Base-by-base conservation (phyloP, 2,329 filamentous ascomycete genomes). In the Penicillium brevicompactum region DNA sequence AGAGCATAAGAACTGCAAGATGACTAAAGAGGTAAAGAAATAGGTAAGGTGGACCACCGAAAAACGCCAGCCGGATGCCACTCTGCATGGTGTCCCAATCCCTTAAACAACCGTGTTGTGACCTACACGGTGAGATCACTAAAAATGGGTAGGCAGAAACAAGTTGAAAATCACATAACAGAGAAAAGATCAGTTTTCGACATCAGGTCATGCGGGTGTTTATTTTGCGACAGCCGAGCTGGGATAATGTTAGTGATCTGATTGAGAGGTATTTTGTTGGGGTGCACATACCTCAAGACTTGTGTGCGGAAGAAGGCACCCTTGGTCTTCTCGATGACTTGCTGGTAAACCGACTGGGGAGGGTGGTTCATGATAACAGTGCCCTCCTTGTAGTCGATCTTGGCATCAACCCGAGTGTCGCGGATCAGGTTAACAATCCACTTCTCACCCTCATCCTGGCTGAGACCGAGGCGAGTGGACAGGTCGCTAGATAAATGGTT, bases 391-490 rank as follows among this genome's bases (percentile, higher is more conserved):
- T 96, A 97, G 80, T 99, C 94, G 74, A 97, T 97, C 86, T 99
- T 99, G 70, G 94, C 94, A 73, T 99, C 94, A 61, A 99, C 90
- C 60, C 92, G 86, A 22, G 94, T 99, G 79, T 99, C 94, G 62
- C 94, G 89, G 78, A 99, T 99, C 62, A 99, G 84, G 82, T 99
- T 99, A 68, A 99, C 94, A 71, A 99, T 99, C 94, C 94, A 99
- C 83, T 99, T 99, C 86, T 99, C 94, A 69, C 94, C 94, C 71
- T 97, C 94, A 72, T 96, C 91, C 69, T 92, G 88, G 73, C 89
- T 91, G 63, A 99, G 84, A 63, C 93, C 94, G 57, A 99, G 87
- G 74, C 94, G 90, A 61, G 87, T 89, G 63, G 92, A 96, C 56
- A 99, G 85, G 69, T 97, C 94, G 77, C 85, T 87, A 59, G 1